Evolutionary conservation across 163 green algal genomes (phyloP).

Genomic region (Chlorella variabilis): DNA sequence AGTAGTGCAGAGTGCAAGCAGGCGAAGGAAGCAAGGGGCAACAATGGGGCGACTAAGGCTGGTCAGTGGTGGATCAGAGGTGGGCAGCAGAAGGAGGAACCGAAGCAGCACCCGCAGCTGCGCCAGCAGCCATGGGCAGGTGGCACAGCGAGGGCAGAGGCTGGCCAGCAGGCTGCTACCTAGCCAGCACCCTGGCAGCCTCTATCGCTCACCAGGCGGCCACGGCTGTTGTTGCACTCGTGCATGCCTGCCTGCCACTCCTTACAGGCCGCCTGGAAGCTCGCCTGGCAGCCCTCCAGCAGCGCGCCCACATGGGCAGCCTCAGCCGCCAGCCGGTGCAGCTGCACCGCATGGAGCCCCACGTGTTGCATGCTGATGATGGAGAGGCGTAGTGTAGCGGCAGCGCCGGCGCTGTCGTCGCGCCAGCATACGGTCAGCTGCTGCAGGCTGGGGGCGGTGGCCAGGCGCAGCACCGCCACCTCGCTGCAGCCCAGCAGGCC

Average conservation of each 20-base stretch:
- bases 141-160: neutral
- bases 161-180: too few relatives aligned
- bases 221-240: constrained; percentile 50
- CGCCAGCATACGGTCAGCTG: constrained; percentile 37
- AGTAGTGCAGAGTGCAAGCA: too few relatives aligned
- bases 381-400: constrained; percentile 10
- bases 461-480: constrained; percentile 20
- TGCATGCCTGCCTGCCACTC: constrained; percentile 42
- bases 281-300: constrained; percentile 39
- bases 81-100: too few relatives aligned
- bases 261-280: constrained; percentile 22
- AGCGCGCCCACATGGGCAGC: constrained; percentile 37
- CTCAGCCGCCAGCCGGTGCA: constrained; percentile 55
- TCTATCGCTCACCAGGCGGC: constrained; percentile 33
- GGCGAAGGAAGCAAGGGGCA: too few relatives aligned
- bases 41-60: too few relatives aligned
- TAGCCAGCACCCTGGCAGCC: neutral
- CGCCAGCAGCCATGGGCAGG: neutral
- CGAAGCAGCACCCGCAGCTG: too few relatives aligned
- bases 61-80: too few relatives aligned
- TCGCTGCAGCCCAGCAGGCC: constrained; percentile 14
- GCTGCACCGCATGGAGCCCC: constrained; percentile 33
- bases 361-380: constrained; percentile 26
- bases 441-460: constrained; percentile 17
- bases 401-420: neutral